Base-by-base conservation (phyloP, 495 filamentous ascomycete genomes). In the Talaromyces adpressus region DNA sequence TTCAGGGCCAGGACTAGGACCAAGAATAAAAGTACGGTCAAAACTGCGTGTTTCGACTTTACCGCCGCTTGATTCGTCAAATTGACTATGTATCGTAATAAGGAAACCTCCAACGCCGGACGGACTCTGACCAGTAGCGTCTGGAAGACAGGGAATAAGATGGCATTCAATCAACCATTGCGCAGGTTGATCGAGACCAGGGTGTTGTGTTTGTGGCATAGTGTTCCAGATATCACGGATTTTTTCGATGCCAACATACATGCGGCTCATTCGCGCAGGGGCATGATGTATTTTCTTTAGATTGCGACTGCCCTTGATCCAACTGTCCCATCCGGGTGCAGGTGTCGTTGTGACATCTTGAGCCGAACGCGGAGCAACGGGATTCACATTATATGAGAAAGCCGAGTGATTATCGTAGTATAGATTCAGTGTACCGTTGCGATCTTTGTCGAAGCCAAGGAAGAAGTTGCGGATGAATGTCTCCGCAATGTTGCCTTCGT, bases 151-250 rank as follows among this genome's bases (percentile, higher is more conserved):
- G 3, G 88, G 86, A 4, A 93, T 77, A 8, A 87, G 84, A 65
- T 91, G 87, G 67, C 92, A 92, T 70, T 97, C 92, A 62, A 97
- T 83, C 32, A 90, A 79, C 82, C 90, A 97, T 63, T 90, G 84
- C 36, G 83, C 75, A 1, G 85, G 72, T 32, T 90, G 81, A 2
- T 82, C 71, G 34, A 90, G 77, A 65, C 87, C 82, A 3, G 91
- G 86, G 70, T 98, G 93, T 27, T 82, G 84, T 27, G 93, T 94
- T 27, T 76, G 70, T 1, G 93, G 93, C 20, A 98, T 79, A 7
- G 69, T 69, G 36, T 79, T 81, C 86, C 91, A 96, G 36, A 86
- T 63, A 22, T 85, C 79, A 30, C 78, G 76, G 54, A 98, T 93
- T n/a, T 84, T 77, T 23, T 85, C 77, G 2, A 72, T 72, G 7